Evolutionary conservation across 163 green algal species (phyloP), one percentile per base, ranked within the genome.

Genomic region (Scenedesmus sp.): DNA sequence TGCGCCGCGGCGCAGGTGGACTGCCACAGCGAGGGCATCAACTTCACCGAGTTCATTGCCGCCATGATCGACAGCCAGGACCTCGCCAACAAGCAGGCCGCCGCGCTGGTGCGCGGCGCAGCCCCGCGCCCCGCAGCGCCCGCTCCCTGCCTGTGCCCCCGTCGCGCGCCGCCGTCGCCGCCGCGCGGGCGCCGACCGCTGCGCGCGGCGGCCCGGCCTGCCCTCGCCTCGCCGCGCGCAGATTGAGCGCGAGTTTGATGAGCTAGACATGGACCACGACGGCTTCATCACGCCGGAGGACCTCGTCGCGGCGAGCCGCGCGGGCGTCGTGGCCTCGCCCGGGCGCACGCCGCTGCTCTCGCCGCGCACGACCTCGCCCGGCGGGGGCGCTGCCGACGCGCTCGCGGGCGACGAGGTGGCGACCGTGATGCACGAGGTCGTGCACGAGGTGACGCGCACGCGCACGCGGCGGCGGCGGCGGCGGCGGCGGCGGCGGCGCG

Each of bases 41-140:
- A 84, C 63, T 71, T 73, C 45, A 70, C 75, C 20, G 78, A 84
- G 78, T 84, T 84, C 63, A 74, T 84, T n/a, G 78, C 78, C 24
- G 70, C 78, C 51, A 70, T 84, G 53, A 70, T 80, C 67, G 63
- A 84, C 56, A 33, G 18, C 3, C 29, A 70, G 29, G 33, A 65
- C 2, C 31, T 84, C 15, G 63, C 63, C 22, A 33, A 39, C 1
- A 34, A 63, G 34, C 60, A 69, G 57, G 57, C 63, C 11, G 54
- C 57, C 44, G n/a, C 54, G 51, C 62, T 75, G 54, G 47, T 64
- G 24, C 26, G 18, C 26, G 15, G 42, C n/a, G 50, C n/a, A 70
- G n/a, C 60, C 2, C 18, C 31, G 20, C n/a, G n/a, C n/a, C n/a
- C n/a, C n/a, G n/a, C n/a, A n/a, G n/a, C n/a, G n/a, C n/a, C n/a